phyloP scores from a whole-genome alignment of 2,329 filamentous ascomycete genomes.

The Cercospora sesami region DNA sequence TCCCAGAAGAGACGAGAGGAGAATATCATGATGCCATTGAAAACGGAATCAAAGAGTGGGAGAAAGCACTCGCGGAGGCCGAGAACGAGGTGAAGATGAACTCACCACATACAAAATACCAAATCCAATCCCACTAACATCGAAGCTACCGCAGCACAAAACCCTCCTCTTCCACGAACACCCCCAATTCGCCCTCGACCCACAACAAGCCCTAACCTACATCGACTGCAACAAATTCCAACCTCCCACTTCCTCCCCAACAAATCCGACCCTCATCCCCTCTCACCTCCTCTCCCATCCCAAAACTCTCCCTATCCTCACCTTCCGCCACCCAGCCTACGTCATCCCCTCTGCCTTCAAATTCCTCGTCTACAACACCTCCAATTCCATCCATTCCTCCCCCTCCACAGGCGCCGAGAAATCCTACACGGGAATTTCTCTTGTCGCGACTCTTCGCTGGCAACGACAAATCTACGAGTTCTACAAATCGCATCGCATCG shows the following conservation, averaged over 20 bases:
- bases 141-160: conserved; percentile 5
- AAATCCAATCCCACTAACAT: not conserved
- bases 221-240: not conserved
- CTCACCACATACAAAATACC: not conserved
- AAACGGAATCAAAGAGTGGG: not conserved
- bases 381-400: not conserved
- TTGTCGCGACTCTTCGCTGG: not conserved
- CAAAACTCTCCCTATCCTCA: not conserved
- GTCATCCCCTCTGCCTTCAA: not conserved
- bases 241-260: not conserved
- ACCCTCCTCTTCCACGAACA: conserved; percentile 13
- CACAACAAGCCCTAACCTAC: not conserved
- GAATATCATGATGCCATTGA: not conserved
- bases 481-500: not conserved
- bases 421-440: not conserved
- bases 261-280: not conserved
- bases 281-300: not conserved
- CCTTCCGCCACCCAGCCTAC: not conserved
- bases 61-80: not conserved
- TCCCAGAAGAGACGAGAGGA: not conserved
- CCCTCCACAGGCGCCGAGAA: not conserved
- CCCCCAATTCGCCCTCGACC: conserved; percentile 11
- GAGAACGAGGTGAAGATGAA: not conserved
- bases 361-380: not conserved
- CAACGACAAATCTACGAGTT: not conserved